Base-by-base conservation (phyloP, 2,329 filamentous ascomycete genomes). In the Fusarium udum region DNA sequence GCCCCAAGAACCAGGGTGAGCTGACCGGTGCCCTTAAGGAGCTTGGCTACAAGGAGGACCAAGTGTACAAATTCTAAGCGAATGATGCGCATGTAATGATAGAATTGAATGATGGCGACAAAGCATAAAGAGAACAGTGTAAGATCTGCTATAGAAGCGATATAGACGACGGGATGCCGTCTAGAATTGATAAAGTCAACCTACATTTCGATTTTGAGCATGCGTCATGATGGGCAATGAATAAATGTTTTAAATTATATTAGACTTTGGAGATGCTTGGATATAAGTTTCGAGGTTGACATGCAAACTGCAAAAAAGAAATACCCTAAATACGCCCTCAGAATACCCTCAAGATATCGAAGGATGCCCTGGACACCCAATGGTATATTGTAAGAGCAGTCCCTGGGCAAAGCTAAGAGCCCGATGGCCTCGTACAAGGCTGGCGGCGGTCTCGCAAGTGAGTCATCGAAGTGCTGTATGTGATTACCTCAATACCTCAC, bases 1-100 rank as follows among this genome's bases (percentile, higher is more conserved):
- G 92, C 84, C 95, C 95, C n/a, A 88, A 90, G 79, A 95, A 99
- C 82, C 96, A 99, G 86, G 96, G 96, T 77, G 95, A 98, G 85
- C 87, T 99, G 75, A 86, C 86, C 14, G 96, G 93, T 72, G 86
- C 92, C 73, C 86, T 99, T 74, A 92, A 94, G 85, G 94, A 97
- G 78, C 87, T 98, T 42, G 95, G 95, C 53, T 88, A 88, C 79
- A 79, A 73, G 34, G 73, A 82, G 57, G 87, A 98, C 67, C 96
- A 98, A 86, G 95, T 98, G 40, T 97, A 94, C 88, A 98, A 98
- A 89, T 97, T 97, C 80, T 97, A 86, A 76, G 61, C 52, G 32
- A 52, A 42, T 28, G 34, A 48, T n/a, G 61, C 48, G 28, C 40
- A 40, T 49, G 43, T 59, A 61, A 60, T 67, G 63, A 61, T 74